Percentiles rank a stretch among this genome's conserved stretches.
These are phyloP conservation scores for Candida takata DNA, from an alignment of 805 yeast genomes.

Conservation along the genomic window DNA sequence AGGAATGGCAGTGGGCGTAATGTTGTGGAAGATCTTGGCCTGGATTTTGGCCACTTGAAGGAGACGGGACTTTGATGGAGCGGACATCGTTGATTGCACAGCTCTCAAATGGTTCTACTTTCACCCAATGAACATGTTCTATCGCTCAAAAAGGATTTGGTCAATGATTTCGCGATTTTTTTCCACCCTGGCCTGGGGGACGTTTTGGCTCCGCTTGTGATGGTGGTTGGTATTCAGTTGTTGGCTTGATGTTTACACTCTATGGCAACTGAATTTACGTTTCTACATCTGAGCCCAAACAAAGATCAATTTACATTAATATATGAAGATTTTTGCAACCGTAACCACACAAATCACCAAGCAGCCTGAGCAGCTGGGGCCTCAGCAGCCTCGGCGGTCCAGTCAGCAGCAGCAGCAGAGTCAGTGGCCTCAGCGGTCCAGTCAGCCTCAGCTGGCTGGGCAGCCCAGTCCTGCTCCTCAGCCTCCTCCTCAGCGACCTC, in stretches of 20 bases:
- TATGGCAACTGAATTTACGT: background rate
- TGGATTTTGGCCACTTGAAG: constrained; percentile 51
- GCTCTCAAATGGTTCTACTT: background rate
- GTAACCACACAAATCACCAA: constrained; percentile 18
- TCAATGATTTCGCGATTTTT: too few relatives aligned
- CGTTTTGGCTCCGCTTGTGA: too few relatives aligned
- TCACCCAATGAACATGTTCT: too few relatives aligned
- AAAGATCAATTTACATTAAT: constrained; percentile 19
- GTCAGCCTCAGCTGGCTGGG: constrained; percentile 62
- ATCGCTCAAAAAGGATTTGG: too few relatives aligned
- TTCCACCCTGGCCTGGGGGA: too few relatives aligned
- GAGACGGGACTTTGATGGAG: constrained; percentile 37
- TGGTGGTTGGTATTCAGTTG: too few relatives aligned
- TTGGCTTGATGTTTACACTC: background rate
- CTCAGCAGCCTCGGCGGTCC: constrained; percentile 38
- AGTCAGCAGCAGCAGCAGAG: constrained; percentile 45
- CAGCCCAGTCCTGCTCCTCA: constrained; percentile 54
- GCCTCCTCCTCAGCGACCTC: constrained; percentile 62
- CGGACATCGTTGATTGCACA: constrained; percentile 24
- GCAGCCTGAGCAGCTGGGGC: constrained; percentile 26
- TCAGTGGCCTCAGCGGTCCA: constrained; percentile 69
- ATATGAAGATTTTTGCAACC: constrained; percentile 9
- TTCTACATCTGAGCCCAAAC: background rate
- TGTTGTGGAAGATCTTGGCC: constrained; percentile 58
- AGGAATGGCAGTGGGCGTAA: constrained; percentile 51